These are phyloP conservation scores for Leccinum boreale DNA, from an alignment of 768 basidiomycete genomes.

Conservation along the genomic window DNA sequence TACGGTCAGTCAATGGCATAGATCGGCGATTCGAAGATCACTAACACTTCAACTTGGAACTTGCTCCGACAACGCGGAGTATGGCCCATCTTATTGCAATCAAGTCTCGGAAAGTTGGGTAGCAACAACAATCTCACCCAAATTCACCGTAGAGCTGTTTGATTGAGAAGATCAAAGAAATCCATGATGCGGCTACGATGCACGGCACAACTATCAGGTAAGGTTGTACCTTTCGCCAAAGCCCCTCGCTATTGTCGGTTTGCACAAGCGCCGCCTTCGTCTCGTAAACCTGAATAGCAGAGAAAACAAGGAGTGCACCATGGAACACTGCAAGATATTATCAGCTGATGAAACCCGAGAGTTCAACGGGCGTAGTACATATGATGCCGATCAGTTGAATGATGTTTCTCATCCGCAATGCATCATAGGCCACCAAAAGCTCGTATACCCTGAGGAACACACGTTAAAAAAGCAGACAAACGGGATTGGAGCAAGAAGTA, in stretches of 20 bases:
- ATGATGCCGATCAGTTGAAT: conserved; percentile 77
- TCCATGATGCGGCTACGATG: conserved; percentile 63
- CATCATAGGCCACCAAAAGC: conserved; percentile 77
- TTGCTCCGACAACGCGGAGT: conserved; percentile 85
- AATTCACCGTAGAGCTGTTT: conserved; percentile 75
- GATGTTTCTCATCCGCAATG: conserved; percentile 72
- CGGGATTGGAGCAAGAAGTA: conserved; percentile 31
- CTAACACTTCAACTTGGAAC: conserved; percentile 79
- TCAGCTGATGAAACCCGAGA: conserved; percentile 4
- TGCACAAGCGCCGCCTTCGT: conserved; percentile 57
- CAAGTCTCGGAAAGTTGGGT: background rate
- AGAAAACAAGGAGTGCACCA: conserved; percentile 65
- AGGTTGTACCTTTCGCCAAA: conserved; percentile 59
- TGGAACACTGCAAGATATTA: conserved; percentile 54
- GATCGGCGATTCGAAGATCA: conserved; percentile 1
- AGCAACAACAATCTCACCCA: conserved; percentile 48
- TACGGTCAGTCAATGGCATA: conserved; percentile 1
- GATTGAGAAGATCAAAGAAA: conserved; percentile 64
- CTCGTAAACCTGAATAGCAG: conserved; percentile 74
- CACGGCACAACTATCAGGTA: conserved; percentile 73
- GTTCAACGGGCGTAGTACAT: conserved; percentile 36
- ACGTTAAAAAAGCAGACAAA: conserved; percentile 1
- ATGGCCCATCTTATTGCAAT: conserved; percentile 70
- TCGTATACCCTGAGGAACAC: conserved; percentile 63
- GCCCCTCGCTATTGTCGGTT: conserved; percentile 44